These are phyloP conservation scores for Suillus tomentosus DNA, from an alignment of 768 basidiomycete genomes.

Conservation along the genomic window DNA sequence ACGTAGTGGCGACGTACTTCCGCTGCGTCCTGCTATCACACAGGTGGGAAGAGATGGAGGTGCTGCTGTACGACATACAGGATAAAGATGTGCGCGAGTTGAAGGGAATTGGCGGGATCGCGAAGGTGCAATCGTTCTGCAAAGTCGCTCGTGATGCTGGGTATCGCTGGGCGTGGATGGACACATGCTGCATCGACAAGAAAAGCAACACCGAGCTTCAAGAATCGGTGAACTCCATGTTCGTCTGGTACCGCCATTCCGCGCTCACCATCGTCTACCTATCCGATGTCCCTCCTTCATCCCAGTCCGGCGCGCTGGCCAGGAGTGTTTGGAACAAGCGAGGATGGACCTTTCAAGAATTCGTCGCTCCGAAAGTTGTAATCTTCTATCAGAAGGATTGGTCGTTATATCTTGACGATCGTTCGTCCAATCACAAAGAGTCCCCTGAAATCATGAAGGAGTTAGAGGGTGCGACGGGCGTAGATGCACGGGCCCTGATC, in stretches of 20 bases:
- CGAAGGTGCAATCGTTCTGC: neutral
- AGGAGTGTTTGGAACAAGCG: neutral
- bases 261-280: neutral
- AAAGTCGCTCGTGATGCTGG: neutral
- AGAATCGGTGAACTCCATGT: neutral
- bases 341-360: conserved; percentile 1
- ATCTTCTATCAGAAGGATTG: neutral
- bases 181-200: neutral
- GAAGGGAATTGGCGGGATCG: rapidly evolving
- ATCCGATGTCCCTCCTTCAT: neutral
- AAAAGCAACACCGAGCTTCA: neutral
- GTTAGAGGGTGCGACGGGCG: neutral
- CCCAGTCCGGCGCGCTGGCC: neutral
- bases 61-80: neutral
- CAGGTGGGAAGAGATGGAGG: neutral
- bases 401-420: neutral
- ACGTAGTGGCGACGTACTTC: neutral
- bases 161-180: neutral
- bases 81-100: neutral
- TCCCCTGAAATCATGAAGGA: neutral
- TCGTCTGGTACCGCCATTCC: neutral
- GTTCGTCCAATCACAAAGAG: neutral
- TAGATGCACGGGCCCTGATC: neutral
- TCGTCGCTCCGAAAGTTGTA: neutral
- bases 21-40: neutral